Evolutionary conservation across 192 early-diverging fungal genomes (phyloP), one percentile per base, ranked within the genome.

Genomic region (Geranomyces variabilis): DNA sequence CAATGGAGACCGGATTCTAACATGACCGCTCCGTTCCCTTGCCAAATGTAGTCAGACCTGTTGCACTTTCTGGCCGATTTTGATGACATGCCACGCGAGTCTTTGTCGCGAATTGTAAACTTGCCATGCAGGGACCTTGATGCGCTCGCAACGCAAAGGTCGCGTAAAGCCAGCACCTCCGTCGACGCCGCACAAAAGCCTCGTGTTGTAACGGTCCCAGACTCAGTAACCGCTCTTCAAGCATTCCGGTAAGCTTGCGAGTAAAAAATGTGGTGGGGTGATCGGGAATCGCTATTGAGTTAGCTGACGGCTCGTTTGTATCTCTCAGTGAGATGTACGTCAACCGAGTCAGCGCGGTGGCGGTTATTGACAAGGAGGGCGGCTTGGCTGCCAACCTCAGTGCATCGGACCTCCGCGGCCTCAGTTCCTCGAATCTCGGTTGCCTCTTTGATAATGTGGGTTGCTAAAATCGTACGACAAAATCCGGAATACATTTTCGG

Each of bases 351-450:
- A 81, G 74, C 63, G 90, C 89, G 28, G 82, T 92, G 0, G 86
- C 89, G 22, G 79, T 94, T 58, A 80, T 90, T 51, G 83, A 86
- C 48, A 81, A 84, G 49, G 69, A 86, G 55, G 86, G 83, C 21
- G 67, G 61, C 5, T 59, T 94, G 12, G 84, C 90, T 1, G 87
- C 84, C 43, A 90, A 90, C 71, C 77, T 94, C 31, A 89, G 87
- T 13, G 89, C 90, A 2, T 83, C 83, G 13, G 92, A 94, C 80
- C 71, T 94, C 34, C 74, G 91, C n/a, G 91, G 91, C 15, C 67
- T 94, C 21, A 91, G 87, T 56, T 67, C 78, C 24, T 77, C 78
- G 21, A 77, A 86, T 28, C 74, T 91, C 34, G 76, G 80, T 30
- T 74, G 80, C n/a, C 77, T 94, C 55, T 73, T 78, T 13, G 79